Base-by-base conservation (phyloP, 139 green algal genomes). In the Desmodesmus armatus region DNA sequence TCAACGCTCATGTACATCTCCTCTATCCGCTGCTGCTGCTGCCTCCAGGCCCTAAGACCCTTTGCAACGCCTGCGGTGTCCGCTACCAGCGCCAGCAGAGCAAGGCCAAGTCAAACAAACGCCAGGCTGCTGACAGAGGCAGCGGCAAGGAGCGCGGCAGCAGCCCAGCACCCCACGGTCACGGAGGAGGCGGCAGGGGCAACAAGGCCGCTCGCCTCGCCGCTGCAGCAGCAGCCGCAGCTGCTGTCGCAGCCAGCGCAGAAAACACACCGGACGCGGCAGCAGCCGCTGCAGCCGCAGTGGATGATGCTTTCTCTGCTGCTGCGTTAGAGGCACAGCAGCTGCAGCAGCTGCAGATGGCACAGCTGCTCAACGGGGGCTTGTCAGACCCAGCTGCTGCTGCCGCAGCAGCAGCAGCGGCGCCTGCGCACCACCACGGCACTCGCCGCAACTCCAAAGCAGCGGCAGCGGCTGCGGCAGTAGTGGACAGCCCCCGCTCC, bases 11-110 rank as follows among this genome's bases (percentile, higher is more conserved):
- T n/a, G n/a, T n/a, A n/a, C n/a, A n/a, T n/a, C n/a, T n/a, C n/a
- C n/a, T n/a, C n/a, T n/a, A n/a, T n/a, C n/a, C n/a, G 29, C 7
- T 75, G 13, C 66, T 51, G 29, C 66, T 49, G 29, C 35, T n/a
- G 6, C 27, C 41, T 70, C 13, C 83, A 91, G 90, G 89, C 5
- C 89, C 89, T 13, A 92, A 92, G 71, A 92, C 89, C 43, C 87
- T 92, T 15, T 92, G 89, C 82, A 92, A 92, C 66, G 89, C 89
- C 0, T 93, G 89, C 74, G 89, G 89, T 37, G 85, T 93, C 3
- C 84, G 89, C 25, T 92, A 90, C 60, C 85, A 88, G 80, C 89
- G 89, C 35, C 73, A 74, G 0, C 89, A 92, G 77, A 55, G 37
- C 51, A 86, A 86, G 80, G 80, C 49, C 25, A 78, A 86, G n/a